These are phyloP conservation scores for Citrus inodora DNA, from an alignment of 345 rosid genomes.

Conservation along the genomic window DNA sequence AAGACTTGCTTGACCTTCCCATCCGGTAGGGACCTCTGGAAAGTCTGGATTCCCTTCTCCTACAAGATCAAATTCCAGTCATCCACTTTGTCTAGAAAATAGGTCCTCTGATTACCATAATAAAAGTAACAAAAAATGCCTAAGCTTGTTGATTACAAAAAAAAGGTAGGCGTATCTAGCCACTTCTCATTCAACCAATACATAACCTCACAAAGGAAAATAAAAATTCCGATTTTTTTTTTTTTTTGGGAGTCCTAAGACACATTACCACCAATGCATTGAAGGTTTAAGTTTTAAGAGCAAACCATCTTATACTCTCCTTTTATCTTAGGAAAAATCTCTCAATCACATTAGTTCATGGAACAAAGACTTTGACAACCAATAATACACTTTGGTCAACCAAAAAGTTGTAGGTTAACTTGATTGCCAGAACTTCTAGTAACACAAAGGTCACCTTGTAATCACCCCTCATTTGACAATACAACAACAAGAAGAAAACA, in stretches of 20 bases:
- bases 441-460: background rate
- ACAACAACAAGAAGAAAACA: background rate
- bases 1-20: conserved; percentile 76
- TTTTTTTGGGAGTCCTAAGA: background rate
- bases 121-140: background rate
- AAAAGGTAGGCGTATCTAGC: background rate
- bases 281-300: background rate
- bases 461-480: background rate
- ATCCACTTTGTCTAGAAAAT: background rate
- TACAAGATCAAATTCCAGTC: conserved; percentile 21
- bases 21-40: conserved; percentile 59
- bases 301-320: background rate
- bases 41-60: conserved; percentile 80
- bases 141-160: background rate
- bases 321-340: background rate
- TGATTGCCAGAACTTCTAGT: background rate
- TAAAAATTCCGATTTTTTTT: background rate
- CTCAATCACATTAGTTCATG: background rate
- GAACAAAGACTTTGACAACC: background rate
- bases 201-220: background rate
- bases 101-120: background rate
- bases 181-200: background rate
- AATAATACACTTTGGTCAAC: background rate
- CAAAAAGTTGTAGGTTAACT: background rate
- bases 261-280: background rate